A percentile compares a stretch with the other conserved stretches of the same genome.
Evolutionary conservation across 202 grass and related monocot species (phyloP).

Genomic region (Bolboschoenoplectus hybrid): DNA sequence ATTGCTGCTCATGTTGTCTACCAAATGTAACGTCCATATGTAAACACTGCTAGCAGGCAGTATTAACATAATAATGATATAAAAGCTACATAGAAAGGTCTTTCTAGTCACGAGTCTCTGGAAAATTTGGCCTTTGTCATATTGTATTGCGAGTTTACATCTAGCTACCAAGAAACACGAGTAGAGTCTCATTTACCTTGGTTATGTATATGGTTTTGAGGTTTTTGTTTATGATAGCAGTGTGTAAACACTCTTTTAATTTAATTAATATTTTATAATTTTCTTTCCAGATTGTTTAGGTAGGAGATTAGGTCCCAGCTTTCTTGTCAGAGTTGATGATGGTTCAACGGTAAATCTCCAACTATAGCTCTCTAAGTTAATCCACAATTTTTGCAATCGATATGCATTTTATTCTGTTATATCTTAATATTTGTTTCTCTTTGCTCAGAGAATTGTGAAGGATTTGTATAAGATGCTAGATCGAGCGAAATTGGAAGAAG

Average conservation of each 20-base stretch:
- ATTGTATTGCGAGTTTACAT: not conserved
- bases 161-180: not conserved
- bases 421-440: slow-evolving; percentile 33
- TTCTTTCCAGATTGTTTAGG: slow-evolving; percentile 93
- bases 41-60: not conserved
- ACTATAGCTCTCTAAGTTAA: slow-evolving; percentile 31
- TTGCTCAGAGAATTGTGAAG: slow-evolving; percentile 74
- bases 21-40: not conserved
- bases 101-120: not conserved
- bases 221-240: slow-evolving; percentile 20
- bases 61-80: not conserved
- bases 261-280: slow-evolving; percentile 42
- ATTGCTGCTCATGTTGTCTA: not conserved
- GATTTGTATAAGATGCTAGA: slow-evolving; percentile 91
- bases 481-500: slow-evolving; percentile 72
- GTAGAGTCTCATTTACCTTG: not conserved
- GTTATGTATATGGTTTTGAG: not conserved
- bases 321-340: slow-evolving; percentile 86
- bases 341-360: slow-evolving; percentile 67
- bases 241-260: not conserved
- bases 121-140: not conserved
- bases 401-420: slow-evolving; percentile 32
- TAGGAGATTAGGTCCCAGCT: slow-evolving; percentile 78
- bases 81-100: not conserved
- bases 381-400: slow-evolving; percentile 1